Evolutionary conservation across 306 rosid genomes (phyloP), one percentile per base, ranked within the genome.

Genomic region (Sicyos edulis): DNA sequence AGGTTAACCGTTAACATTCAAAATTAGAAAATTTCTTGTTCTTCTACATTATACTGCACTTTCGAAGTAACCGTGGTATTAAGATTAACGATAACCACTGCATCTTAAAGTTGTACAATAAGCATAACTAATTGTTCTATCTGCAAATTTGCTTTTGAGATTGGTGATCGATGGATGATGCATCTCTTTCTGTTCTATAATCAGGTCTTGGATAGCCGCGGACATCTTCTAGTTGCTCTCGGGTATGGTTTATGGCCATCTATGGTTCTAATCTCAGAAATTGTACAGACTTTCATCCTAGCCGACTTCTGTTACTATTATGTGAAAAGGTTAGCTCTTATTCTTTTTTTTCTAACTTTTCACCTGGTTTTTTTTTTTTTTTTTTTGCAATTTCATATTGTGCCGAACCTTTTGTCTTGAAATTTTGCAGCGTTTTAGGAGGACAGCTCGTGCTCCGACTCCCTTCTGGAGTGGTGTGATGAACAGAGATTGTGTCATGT

Each of bases 171-270:
- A 26, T 26, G 32, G 32, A 26, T 76, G 22, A 70, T 14, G 47
- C 19, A 7, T 44, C 49, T 37, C 74, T 76, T 80, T 49, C 69
- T 44, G 55, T 54, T 29, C 67, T 17, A 76, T 58, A 19, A 56
- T 84, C 86, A 92, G 97, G 96, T 92, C 71, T 76, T 92, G 75
- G 97, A 92, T 83, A 87, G 83, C 54, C 91, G 96, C 8, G 97
- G 97, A 75, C 92, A 89, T 73, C 88, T 92, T 85, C 88, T 92
- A 72, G 96, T 89, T 52, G 97, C 97, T 51, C 87, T 92, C 78
- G 97, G 97, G n/a, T 85, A 92, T 49, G 97, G 97, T 34, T 73
- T 89, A 69, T 92, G 97, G 97, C 97, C 97, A 7, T 86, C 96
- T 16, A 92, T 89, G 97, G 97, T 92, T 80, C 96, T 92, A 40